phyloP scores from a whole-genome alignment of 345 rosid species.

The Sisymbrium irio region DNA sequence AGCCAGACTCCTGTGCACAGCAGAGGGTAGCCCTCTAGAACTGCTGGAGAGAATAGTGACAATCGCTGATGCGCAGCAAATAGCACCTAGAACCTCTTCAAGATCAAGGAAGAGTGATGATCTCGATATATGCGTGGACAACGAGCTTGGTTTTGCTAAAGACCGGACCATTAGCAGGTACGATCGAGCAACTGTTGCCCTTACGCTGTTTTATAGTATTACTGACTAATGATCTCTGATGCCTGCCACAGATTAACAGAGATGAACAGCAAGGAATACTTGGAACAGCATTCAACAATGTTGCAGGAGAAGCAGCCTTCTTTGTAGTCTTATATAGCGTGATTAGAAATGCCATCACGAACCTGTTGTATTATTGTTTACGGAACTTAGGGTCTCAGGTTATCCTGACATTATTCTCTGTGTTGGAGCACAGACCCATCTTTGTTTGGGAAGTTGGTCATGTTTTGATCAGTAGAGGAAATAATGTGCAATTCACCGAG shows the following conservation, averaged over 20 bases:
- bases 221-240: neutral
- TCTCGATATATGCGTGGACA: slow-evolving; percentile 81
- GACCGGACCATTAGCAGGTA: slow-evolving; percentile 98
- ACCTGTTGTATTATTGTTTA: slow-evolving; percentile 16
- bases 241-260: slow-evolving; percentile 65
- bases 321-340: slow-evolving; percentile 6
- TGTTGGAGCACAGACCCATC: neutral
- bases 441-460: slow-evolving; percentile 8
- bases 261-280: slow-evolving; percentile 95
- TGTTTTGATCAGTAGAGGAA: neutral
- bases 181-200: neutral
- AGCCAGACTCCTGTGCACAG: slow-evolving; percentile 78
- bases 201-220: neutral
- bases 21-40: slow-evolving; percentile 77
- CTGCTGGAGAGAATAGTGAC: slow-evolving; percentile 72
- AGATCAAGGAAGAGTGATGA: slow-evolving; percentile 85
- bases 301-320: slow-evolving; percentile 18
- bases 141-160: slow-evolving; percentile 91
- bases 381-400: slow-evolving; percentile 1
- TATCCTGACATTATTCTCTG: slow-evolving; percentile 1
- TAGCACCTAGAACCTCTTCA: slow-evolving; percentile 81
- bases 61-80: slow-evolving; percentile 62
- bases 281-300: slow-evolving; percentile 57
- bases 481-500: neutral
- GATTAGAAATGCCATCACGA: slow-evolving; percentile 3